phyloP scores from a whole-genome alignment of 306 rosid species.

The Castanea crenata region DNA sequence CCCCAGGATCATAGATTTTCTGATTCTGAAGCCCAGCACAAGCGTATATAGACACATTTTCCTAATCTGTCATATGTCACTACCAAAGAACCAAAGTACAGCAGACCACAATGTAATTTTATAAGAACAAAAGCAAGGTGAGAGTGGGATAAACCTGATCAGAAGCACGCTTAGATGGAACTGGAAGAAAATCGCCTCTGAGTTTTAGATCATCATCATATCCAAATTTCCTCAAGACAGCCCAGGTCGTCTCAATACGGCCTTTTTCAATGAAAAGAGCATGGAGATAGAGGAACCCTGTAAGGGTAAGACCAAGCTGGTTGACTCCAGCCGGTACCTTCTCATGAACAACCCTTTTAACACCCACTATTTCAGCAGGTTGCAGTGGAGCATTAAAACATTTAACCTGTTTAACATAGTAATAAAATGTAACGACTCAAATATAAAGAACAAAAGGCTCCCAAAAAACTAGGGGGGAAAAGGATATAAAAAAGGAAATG shows the following conservation, averaged over 20 bases:
- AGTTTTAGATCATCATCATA: slow-evolving; percentile 77
- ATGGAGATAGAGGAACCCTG: slow-evolving; percentile 75
- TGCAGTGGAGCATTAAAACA: slow-evolving; percentile 81
- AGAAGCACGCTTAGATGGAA: slow-evolving; percentile 64
- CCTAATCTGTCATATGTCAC: slow-evolving; percentile 18
- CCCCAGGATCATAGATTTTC: neutral
- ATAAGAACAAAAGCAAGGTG: slow-evolving; percentile 6
- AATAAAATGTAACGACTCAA: slow-evolving; percentile 23
- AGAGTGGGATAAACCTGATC: slow-evolving; percentile 67
- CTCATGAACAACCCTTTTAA: slow-evolving; percentile 75
- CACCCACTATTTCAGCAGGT: slow-evolving; percentile 57
- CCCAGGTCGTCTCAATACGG: slow-evolving; percentile 83
- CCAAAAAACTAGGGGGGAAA: neutral
- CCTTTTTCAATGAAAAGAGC: slow-evolving; percentile 72
- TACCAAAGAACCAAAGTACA: neutral
- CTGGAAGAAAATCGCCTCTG: slow-evolving; percentile 60
- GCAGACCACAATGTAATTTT: slow-evolving; percentile 26
- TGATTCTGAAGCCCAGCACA: neutral
- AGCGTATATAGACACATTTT: neutral
- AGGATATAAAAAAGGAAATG: slow-evolving; percentile 12
- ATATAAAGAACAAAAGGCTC: slow-evolving; percentile 3
- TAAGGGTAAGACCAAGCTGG: slow-evolving; percentile 73
- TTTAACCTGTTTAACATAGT: slow-evolving; percentile 48
- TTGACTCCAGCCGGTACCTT: slow-evolving; percentile 75
- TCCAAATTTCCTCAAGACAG: slow-evolving; percentile 83